A percentile compares a stretch with the other conserved stretches of the same genome.
Conservation (phyloP, 2,329 filamentous ascomycete species). For the Catunica adiposa region DNA sequence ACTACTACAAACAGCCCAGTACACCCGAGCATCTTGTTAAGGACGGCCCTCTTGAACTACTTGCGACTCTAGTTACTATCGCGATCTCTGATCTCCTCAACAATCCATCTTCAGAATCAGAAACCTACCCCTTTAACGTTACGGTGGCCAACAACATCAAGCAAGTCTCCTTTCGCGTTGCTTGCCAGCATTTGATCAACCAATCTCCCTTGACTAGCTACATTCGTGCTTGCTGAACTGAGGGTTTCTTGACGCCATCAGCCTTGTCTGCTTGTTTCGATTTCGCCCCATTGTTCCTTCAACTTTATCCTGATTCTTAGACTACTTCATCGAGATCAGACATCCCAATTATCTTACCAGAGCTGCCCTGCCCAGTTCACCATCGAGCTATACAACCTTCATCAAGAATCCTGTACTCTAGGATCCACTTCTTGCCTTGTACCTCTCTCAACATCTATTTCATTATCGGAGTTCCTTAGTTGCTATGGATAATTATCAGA, state of each 20-base stretch:
- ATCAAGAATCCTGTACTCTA: too few relatives aligned
- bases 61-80: too few relatives aligned
- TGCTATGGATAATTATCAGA: slow-evolving; percentile 79
- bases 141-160: neutral
- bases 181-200: neutral
- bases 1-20: neutral
- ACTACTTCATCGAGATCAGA: neutral
- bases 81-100: too few relatives aligned
- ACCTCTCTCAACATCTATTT: too few relatives aligned
- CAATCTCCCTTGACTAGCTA: neutral
- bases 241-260: neutral
- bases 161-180: neutral
- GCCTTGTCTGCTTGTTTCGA: neutral
- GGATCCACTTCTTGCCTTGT: too few relatives aligned
- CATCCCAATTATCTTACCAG: neutral
- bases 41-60: too few relatives aligned
- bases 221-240: neutral
- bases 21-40: too few relatives aligned
- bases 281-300: neutral
- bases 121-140: neutral
- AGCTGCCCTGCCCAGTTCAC: slow-evolving; percentile 1
- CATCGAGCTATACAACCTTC: slow-evolving; percentile 12
- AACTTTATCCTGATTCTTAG: neutral
- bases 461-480: neutral
- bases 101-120: too few relatives aligned